Base-by-base conservation (phyloP, 2,329 filamentous ascomycete genomes). In the Aschersonia sp. region DNA sequence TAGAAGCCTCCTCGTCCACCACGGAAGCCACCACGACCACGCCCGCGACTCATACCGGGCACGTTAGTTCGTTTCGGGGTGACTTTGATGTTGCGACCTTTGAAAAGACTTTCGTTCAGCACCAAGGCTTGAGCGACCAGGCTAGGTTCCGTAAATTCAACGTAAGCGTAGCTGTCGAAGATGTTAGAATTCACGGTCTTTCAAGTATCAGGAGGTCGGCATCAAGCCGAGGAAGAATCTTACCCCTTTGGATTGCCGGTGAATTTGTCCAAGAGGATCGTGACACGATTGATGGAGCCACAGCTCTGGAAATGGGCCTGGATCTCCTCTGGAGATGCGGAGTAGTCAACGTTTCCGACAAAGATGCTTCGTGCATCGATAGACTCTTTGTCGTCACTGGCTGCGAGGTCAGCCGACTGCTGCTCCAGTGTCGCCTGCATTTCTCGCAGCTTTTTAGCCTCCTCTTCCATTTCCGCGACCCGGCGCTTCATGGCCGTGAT, bases 181-280 rank as follows among this genome's bases (percentile, higher is more conserved):
- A 12, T 20, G 40, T 55, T 44, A 38, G 12, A 20, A 44, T 10
- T n/a, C 30, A 20, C 20, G 20, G 20, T 20, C 20, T 20, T 20
- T 20, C 20, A 20, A 20, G 20, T 20, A 20, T 20, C 20, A 20
- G 20, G 20, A 20, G 20, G 20, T 20, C 20, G 20, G 20, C 20
- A 20, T 20, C 20, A 20, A 20, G 20, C 20, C 20, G 20, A 20
- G 20, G 20, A 20, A 20, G 20, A 20, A 20, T 20, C 38, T 31
- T 28, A 95, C 89, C 92, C 92, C 74, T 98, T 98, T n/a, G 92
- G 92, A 73, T 97, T 89, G 54, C 92, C 92, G 9, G 89, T 95
- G 62, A 96, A 97, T 72, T 98, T 98, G 71, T 98, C 92, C 57
- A 98, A 72, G 56, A 98, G 72, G 56, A 98, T 98, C 1, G 92